Base-by-base conservation (phyloP, 2,329 filamentous ascomycete species). In the Beauveria sp. region DNA sequence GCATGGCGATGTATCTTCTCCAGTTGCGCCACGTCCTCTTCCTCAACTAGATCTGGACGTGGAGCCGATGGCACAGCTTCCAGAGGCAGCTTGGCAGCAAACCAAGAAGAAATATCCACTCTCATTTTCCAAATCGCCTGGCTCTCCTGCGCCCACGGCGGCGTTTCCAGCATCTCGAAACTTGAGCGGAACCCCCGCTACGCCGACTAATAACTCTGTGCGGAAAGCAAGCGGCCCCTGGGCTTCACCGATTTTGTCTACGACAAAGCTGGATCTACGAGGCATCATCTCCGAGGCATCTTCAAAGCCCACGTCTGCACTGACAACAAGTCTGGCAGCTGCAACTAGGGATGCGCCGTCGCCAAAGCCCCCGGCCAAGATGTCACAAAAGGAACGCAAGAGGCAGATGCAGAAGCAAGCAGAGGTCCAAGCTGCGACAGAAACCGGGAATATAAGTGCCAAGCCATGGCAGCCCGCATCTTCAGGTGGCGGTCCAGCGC, bases 301-400 rank as follows among this genome's bases (percentile, higher is more conserved):
- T 0, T 75, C 78, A 1, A 75, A 76, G 22, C 85, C 78, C 1
- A 75, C 76, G 18, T 85, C 82, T 4, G 81, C 78, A 1, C 71
- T 86, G 3, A 84, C 83, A 3, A 78, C 79, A 4, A 80, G 79
- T 5, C 69, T 86, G 5, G 80, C 80, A 1, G 79, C 84, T 66
- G 80, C 73, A 52, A 71, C 66, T 8, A 79, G 75, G 58, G 76
- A 79, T 20, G 62, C 71, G n/a, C 24, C 67, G 61, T 60, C 70
- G 62, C 55, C 58, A 69, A 73, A 69, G 45, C 68, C 77, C 0
- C 75, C 77, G 18, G 70, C 75, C 0, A 96, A 90, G 71, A 75
- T 96, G 66, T 96, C 93, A 0, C 95, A 98, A 68, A 96, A 95
- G 70, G 93, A 97, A 72, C 86, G 92, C 24, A 98, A 96, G 76